Percentiles rank a stretch among this genome's conserved stretches.
phyloP scores from a whole-genome alignment of 306 rosid species.

The Inga leiocalycina region DNA sequence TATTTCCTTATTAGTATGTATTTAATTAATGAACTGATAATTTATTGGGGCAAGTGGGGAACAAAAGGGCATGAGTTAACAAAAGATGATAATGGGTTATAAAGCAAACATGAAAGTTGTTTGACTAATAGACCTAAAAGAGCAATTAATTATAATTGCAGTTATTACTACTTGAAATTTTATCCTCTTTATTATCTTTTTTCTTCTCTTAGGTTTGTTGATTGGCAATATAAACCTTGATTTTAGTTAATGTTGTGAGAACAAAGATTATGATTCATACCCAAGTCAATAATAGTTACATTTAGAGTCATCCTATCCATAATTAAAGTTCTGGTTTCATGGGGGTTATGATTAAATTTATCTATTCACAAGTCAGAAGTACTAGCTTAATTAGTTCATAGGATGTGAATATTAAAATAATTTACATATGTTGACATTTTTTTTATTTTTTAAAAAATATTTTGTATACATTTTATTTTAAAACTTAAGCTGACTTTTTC shows the following conservation, averaged over 20 bases:
- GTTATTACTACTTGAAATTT: neutral
- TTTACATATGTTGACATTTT: neutral
- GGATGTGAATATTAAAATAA: neutral
- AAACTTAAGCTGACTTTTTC: neutral
- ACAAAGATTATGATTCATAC: conserved; percentile 24
- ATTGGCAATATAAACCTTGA: conserved; percentile 16
- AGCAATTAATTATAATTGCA: neutral
- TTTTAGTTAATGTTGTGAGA: conserved; percentile 22
- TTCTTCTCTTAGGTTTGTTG: conserved; percentile 4
- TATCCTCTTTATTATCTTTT: neutral
- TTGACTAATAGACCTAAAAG: conserved; percentile 1
- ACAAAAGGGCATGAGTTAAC: neutral
- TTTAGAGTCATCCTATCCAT: conserved; percentile 43
- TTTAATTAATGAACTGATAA: no score
- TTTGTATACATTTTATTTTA: neutral
- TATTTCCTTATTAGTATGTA: no score
- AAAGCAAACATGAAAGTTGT: neutral
- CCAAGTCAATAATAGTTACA: conserved; percentile 14
- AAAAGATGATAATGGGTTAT: neutral
- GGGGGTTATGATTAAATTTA: conserved; percentile 72
- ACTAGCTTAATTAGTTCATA: neutral
- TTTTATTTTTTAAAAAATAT: neutral
- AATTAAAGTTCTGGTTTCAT: conserved; percentile 82
- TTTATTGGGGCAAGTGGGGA: conserved; percentile 16
- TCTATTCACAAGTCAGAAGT: conserved; percentile 63